Conservation (phyloP, 108 stramenopile genomes). For the Nitzschia sp. region DNA sequence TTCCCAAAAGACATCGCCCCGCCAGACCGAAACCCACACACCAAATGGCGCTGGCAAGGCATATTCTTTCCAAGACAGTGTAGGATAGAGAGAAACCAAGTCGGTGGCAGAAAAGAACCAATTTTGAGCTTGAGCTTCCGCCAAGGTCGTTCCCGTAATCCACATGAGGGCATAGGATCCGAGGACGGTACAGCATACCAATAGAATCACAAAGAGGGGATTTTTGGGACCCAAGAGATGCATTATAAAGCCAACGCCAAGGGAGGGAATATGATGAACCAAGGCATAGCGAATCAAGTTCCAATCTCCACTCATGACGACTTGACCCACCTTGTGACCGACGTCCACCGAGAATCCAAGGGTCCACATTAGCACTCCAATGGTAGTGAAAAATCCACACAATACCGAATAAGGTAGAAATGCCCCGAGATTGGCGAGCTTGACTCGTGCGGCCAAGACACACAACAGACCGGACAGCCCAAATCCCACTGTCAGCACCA, state of each 20-base stretch:
- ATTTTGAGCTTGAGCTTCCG: slow-evolving; percentile 46
- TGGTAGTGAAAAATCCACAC: slow-evolving; percentile 74
- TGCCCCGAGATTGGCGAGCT: slow-evolving; percentile 66
- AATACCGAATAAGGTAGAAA: slow-evolving; percentile 74
- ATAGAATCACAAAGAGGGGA: slow-evolving; percentile 50
- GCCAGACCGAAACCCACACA: background rate
- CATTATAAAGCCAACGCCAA: slow-evolving; percentile 45
- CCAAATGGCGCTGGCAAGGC: slow-evolving; percentile 30
- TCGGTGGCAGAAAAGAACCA: slow-evolving; percentile 69
- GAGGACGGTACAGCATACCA: slow-evolving; percentile 44
- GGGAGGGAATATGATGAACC: slow-evolving; percentile 56
- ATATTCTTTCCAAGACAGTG: slow-evolving; percentile 8
- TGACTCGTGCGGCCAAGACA: slow-evolving; percentile 43
- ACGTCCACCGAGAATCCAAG: slow-evolving; percentile 67
- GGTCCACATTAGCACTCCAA: slow-evolving; percentile 69
- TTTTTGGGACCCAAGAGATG: slow-evolving; percentile 57
- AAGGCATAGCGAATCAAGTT: slow-evolving; percentile 21
- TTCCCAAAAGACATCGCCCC: slow-evolving; percentile 34
- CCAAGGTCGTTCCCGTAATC: slow-evolving; percentile 41
- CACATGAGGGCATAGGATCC: slow-evolving; percentile 48
- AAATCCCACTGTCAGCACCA: slow-evolving; percentile 52
- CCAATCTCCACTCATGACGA: slow-evolving; percentile 43
- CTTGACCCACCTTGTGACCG: slow-evolving; percentile 38
- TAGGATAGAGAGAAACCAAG: slow-evolving; percentile 40
- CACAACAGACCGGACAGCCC: slow-evolving; percentile 38